Conservation (phyloP, 2,329 filamentous ascomycete genomes). For the Aureobasidium sp. region DNA sequence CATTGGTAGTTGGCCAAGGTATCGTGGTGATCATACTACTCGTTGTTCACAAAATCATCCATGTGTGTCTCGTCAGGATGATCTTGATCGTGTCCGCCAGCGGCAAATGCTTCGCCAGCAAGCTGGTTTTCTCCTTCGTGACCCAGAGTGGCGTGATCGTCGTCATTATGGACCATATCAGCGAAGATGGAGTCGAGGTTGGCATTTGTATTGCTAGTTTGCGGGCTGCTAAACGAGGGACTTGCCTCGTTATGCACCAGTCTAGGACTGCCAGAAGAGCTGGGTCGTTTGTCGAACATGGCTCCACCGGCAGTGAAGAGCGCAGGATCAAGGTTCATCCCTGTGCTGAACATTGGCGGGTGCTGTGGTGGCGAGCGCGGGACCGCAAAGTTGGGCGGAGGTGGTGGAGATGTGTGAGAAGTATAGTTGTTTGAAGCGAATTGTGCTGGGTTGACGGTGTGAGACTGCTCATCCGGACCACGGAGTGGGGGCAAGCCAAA, state of each 20-base stretch:
- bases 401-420: constrained; percentile 16
- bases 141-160: constrained; percentile 16
- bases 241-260: background rate
- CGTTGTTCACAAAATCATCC: constrained; percentile 15
- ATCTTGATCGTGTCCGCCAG: constrained; percentile 8
- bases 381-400: constrained; percentile 5
- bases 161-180: constrained; percentile 30
- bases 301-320: constrained; percentile 19
- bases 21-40: background rate
- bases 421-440: constrained; percentile 13
- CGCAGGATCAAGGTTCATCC: constrained; percentile 18
- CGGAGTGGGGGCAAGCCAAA: constrained; percentile 17
- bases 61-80: constrained; percentile 5
- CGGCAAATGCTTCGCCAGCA: constrained; percentile 15
- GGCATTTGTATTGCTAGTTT: constrained; percentile 23
- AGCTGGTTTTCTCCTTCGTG: constrained; percentile 2
- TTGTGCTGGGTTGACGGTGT: constrained; percentile 16
- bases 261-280: constrained; percentile 17
- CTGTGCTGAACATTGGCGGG: constrained; percentile 9
- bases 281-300: constrained; percentile 29
- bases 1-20: too few species aligned
- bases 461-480: constrained; percentile 18
- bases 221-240: constrained; percentile 23
- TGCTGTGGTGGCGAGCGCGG: constrained; percentile 12
- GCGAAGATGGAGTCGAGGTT: constrained; percentile 29